Conservation (phyloP, 1,139 yeast species). For the Nakaseomyces glabratus region DNA sequence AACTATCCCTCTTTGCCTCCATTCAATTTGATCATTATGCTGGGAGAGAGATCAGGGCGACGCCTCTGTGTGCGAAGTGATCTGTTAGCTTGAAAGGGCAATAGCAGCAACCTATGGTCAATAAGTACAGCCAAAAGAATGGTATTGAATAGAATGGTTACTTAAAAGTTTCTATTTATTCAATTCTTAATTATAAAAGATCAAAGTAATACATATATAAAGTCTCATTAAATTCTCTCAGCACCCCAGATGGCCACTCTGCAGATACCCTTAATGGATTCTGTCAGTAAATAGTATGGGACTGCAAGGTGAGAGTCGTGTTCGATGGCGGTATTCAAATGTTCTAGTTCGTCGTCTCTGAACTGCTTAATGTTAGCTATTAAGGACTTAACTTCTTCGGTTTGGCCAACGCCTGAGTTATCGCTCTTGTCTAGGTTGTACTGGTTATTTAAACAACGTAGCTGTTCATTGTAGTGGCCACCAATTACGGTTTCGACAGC, state of each 20-base stretch:
- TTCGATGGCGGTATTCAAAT: slow-evolving; percentile 84
- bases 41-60: too few relatives aligned
- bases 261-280: slow-evolving; percentile 74
- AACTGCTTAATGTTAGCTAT: slow-evolving; percentile 62
- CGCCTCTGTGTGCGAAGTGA: too few relatives aligned
- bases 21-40: too few relatives aligned
- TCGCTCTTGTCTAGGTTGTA: slow-evolving; percentile 42
- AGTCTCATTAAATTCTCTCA: slow-evolving; percentile 54
- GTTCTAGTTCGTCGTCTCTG: slow-evolving; percentile 93
- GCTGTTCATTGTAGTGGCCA: slow-evolving; percentile 84
- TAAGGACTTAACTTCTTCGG: slow-evolving; percentile 50
- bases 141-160: too few relatives aligned
- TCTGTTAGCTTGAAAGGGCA: too few relatives aligned
- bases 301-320: slow-evolving; percentile 89
- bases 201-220: background rate
- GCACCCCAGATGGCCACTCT: slow-evolving; percentile 88
- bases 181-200: too few relatives aligned
- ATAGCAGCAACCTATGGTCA: too few relatives aligned
- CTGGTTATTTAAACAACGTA: slow-evolving; percentile 63
- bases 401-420: slow-evolving; percentile 32
- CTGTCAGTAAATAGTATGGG: slow-evolving; percentile 83
- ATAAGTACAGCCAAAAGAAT: too few relatives aligned
- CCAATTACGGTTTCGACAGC: slow-evolving; percentile 99
- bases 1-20: too few relatives aligned
- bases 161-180: too few relatives aligned